Percentiles rank a stretch among this genome's conserved stretches.
These are phyloP conservation scores for Fennellomyces sp. DNA, from an alignment of 371 early-diverging fungal genomes.

Conservation along the genomic window DNA sequence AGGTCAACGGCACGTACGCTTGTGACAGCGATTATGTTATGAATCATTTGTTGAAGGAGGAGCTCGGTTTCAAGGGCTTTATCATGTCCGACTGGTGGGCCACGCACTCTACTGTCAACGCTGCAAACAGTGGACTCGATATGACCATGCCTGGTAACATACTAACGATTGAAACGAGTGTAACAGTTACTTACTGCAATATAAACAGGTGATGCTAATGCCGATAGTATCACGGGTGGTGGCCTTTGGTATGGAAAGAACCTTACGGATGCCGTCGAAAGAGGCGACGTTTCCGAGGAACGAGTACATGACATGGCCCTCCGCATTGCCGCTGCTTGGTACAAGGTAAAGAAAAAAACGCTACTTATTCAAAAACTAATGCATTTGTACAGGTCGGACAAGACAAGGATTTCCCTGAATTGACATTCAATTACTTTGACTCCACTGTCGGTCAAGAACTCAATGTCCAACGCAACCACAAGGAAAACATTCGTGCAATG, in stretches of 20 bases:
- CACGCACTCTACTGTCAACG: constrained; percentile 18
- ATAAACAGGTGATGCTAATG: constrained; percentile 28
- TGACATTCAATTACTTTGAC: constrained; percentile 28
- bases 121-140: constrained; percentile 44
- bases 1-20: constrained; percentile 40
- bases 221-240: constrained; percentile 15
- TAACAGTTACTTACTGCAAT: no score
- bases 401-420: constrained; percentile 38
- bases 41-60: constrained; percentile 37
- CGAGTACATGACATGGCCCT: constrained; percentile 56
- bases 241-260: constrained; percentile 36
- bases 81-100: constrained; percentile 31
- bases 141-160: constrained; percentile 53
- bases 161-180: constrained; percentile 25
- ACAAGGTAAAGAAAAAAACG: constrained; percentile 29
- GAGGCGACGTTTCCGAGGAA: constrained; percentile 24
- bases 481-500: constrained; percentile 35
- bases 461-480: constrained; percentile 50
- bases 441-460: constrained; percentile 10
- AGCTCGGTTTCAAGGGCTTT: constrained; percentile 38
- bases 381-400: constrained; percentile 29
- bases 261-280: constrained; percentile 28
- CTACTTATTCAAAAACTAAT: background rate
- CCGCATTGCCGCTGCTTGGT: constrained; percentile 60
- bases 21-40: constrained; percentile 41